Evolutionary conservation across 768 basidiomycete genomes (phyloP), one percentile per base, ranked within the genome.

Genomic region (Leccinum subtestaceum): DNA sequence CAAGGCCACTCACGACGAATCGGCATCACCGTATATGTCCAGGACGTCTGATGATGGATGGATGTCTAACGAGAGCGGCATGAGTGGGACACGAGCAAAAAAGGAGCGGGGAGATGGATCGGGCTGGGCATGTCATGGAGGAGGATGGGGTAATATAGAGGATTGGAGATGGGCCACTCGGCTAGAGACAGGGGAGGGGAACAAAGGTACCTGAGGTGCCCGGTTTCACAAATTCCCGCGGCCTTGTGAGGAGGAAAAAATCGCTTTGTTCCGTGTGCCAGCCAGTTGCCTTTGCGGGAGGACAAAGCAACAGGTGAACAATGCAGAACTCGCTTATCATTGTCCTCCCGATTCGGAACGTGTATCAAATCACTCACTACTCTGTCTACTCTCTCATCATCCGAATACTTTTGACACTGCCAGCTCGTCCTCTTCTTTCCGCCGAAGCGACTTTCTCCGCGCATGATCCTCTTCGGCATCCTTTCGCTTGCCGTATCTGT

Each of bases 381-480:
- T 5, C 43, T 45, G 43, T 45, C 43, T 45, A 6, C 50, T 19
- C 52, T 29, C 65, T 84, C 79, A 99, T 84, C 79, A 99, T 56
- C 89, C 86, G 74, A 99, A 99, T 31, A 99, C 90, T 74, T 91
- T 94, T 31, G 86, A 78, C 56, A 95, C 91, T 25, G 87, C 89
- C 67, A 99, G 75, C 60, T 85, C 85, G 73, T 92, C 85, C 74
- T 95, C 92, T 48, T 79, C 81, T 58, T 83, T 77, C 71, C 77
- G 81, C 58, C 88, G 81, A 65, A 77, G 72, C 56, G 85, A 86
- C 67, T 84, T 85, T 68, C 95, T 83, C 59, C 75, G 77, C 56
- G 78, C 76, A 56, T 81, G 79, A 62, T 93, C 89, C 63, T 78
- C 76, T 70, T 95, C 81, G 12, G 86, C 88, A 49, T 89, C 82